Evolutionary conservation across 1,284 basidiomycete species (phyloP), one percentile per base, ranked within the genome.

Genomic region (Trametes polyzona): DNA sequence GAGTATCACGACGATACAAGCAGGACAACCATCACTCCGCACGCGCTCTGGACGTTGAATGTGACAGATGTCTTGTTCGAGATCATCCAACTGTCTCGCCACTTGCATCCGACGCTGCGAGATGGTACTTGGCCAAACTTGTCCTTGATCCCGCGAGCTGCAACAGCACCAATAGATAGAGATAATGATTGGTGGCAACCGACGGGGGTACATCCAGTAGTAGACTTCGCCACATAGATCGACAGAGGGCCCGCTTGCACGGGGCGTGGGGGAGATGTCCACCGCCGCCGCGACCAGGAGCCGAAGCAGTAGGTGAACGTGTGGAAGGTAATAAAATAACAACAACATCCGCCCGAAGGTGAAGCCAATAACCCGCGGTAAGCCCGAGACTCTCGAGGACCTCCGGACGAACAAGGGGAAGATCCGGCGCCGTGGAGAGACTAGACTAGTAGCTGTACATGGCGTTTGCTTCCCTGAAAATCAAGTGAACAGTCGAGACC

Each of bases 381-480:
- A 55, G 52, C 58, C 47, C 52, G 51, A 55, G 52, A 47, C 61
- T 58, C 58, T 58, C 52, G 55, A 57, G 55, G 55, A 56, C 52
- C 44, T 52, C 55, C 55, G 52, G 57, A 53, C 43, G 47, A 54
- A 55, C 47, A 19, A n/a, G 37, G 48, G 41, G 57, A 58, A 59
- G 61, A 60, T 53, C 58, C 58, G 55, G 58, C 61, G 61, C 58
- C 61, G 53, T 35, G 55, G 52, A 55, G 55, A 51, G 58, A 50
- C 58, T 57, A 58, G 55, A 55, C 57, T 57, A 56, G 58, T 53
- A 58, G 61, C 61, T 59, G 55, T 63, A 59, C 58, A 63, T 55
- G 58, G 61, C 61, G 61, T 59, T 55, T 63, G 52, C 61, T 59
- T 60, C 61, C 61, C 55, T 46, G 30, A 19, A 37, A 55, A 43